A percentile compares a stretch with the other conserved stretches of the same genome.
Evolutionary conservation across 2,329 filamentous ascomycete species (phyloP).

Genomic region (Pseudophaeomoniella oleicola): DNA sequence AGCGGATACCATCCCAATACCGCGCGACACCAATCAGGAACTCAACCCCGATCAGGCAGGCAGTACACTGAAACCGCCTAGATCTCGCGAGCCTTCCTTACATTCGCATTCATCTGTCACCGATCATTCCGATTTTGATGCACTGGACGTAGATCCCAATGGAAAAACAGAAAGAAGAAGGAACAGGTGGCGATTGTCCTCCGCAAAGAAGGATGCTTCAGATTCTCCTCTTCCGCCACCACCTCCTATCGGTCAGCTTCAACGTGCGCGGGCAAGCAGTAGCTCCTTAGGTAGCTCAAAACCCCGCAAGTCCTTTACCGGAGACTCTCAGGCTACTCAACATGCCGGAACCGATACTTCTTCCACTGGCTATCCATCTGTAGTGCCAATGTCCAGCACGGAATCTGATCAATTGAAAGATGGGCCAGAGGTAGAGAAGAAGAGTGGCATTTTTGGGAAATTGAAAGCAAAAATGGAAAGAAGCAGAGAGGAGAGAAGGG

Average conservation of each 20-base stretch:
- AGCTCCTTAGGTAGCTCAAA: slow-evolving; percentile 52
- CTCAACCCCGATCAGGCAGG: not conserved
- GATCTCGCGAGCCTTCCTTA: slow-evolving; percentile 63
- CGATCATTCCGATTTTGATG: slow-evolving; percentile 68
- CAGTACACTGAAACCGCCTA: slow-evolving; percentile 45
- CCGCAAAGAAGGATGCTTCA: slow-evolving; percentile 40
- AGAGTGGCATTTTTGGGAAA: slow-evolving; percentile 44
- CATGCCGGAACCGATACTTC: slow-evolving; percentile 22
- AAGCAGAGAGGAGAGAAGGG: slow-evolving; percentile 39
- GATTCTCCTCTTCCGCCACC: slow-evolving; percentile 27
- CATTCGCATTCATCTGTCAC: slow-evolving; percentile 58
- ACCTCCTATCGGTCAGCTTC: slow-evolving; percentile 46
- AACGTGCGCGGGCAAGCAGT: slow-evolving; percentile 49
- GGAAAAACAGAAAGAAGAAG: slow-evolving; percentile 56
- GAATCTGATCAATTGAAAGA: slow-evolving; percentile 23
- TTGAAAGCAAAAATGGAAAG: slow-evolving; percentile 48
- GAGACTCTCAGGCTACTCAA: slow-evolving; percentile 26
- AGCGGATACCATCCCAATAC: not conserved
- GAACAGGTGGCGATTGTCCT: slow-evolving; percentile 57
- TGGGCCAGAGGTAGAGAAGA: slow-evolving; percentile 31
- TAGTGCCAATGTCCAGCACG: slow-evolving; percentile 17
- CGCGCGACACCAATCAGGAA: slow-evolving; percentile 1
- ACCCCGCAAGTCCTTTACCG: slow-evolving; percentile 28
- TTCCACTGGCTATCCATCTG: slow-evolving; percentile 10
- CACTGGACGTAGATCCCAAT: slow-evolving; percentile 43